phyloP scores from a whole-genome alignment of 2,329 filamentous ascomycete species.

The Stachybotrys chartarum region DNA sequence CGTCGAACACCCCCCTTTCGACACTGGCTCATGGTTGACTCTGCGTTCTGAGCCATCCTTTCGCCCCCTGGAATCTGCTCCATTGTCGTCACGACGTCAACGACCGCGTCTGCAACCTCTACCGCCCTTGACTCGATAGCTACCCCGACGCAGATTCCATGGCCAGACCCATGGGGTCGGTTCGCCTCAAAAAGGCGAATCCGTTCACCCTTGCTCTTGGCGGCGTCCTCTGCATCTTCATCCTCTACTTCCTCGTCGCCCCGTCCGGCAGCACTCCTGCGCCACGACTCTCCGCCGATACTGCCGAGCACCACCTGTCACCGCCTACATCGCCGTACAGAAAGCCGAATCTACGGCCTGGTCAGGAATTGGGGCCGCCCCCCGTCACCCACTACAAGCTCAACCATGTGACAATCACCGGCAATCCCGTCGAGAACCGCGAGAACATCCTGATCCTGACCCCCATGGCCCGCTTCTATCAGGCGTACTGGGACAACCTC shows the following conservation, averaged over 20 bases:
- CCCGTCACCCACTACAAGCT: slow-evolving; percentile 90
- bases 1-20: not conserved
- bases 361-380: slow-evolving; percentile 46
- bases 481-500: slow-evolving; percentile 92
- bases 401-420: slow-evolving; percentile 84
- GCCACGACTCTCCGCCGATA: slow-evolving; percentile 39
- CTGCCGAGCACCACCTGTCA: slow-evolving; percentile 35
- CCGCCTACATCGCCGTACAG: slow-evolving; percentile 35
- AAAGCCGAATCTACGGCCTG: slow-evolving; percentile 28
- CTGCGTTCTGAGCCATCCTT: not conserved
- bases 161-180: slow-evolving; percentile 53
- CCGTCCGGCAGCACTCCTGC: slow-evolving; percentile 40
- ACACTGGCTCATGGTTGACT: not conserved
- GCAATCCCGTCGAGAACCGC: slow-evolving; percentile 66
- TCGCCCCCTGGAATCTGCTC: not conserved
- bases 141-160: slow-evolving; percentile 25
- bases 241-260: slow-evolving; percentile 56
- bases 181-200: slow-evolving; percentile 73
- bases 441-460: slow-evolving; percentile 90
- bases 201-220: slow-evolving; percentile 70
- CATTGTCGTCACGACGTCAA: not conserved
- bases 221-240: slow-evolving; percentile 63
- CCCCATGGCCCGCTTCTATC: slow-evolving; percentile 88
- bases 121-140: not conserved
- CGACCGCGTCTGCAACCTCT: not conserved